Percentiles rank a stretch among this genome's conserved stretches.
These are phyloP conservation scores for Picochlorum sp. DNA, from an alignment of 139 green algal genomes.

Conservation along the genomic window DNA sequence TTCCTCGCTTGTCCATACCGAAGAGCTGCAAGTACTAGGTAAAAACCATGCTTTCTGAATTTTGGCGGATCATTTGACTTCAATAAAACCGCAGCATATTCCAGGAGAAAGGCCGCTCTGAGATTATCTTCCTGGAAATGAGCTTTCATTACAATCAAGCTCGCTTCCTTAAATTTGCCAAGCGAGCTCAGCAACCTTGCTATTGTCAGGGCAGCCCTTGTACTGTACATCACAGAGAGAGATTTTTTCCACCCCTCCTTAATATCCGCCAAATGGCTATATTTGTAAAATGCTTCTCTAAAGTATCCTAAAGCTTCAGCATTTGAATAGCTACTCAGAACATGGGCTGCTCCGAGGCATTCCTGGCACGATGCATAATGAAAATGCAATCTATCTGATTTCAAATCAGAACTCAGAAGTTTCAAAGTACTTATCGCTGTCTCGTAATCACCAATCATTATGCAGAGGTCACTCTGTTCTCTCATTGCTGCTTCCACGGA, in stretches of 20 bases:
- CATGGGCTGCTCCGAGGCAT: constrained; percentile 18
- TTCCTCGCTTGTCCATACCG: constrained; percentile 59
- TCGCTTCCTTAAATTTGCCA: constrained; percentile 34
- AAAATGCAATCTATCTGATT: constrained; percentile 48
- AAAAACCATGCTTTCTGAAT: constrained; percentile 71
- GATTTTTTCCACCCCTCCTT: background rate
- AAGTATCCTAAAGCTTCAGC: constrained; percentile 14
- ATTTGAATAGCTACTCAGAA: constrained; percentile 17
- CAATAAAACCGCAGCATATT: constrained; percentile 76
- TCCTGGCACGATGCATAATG: constrained; percentile 74
- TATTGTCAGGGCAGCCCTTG: constrained; percentile 35
- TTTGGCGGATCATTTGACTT: constrained; percentile 20
- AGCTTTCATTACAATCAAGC: constrained; percentile 53
- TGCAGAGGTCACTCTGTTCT: constrained; percentile 65
- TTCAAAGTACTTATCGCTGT: constrained; percentile 65
- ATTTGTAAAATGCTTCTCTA: constrained; percentile 33
- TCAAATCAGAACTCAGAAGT: constrained; percentile 53
- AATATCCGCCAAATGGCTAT: constrained; percentile 1
- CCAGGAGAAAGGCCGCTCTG: constrained; percentile 72
- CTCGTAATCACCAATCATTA: constrained; percentile 75
- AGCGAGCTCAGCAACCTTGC: constrained; percentile 16
- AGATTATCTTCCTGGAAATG: constrained; percentile 60
- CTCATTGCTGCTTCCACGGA: constrained; percentile 68
- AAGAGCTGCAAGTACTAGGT: constrained; percentile 82
- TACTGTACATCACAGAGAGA: constrained; percentile 34